phyloP scores from a whole-genome alignment of 1,284 basidiomycete species.

The Puccinia novopanici region DNA sequence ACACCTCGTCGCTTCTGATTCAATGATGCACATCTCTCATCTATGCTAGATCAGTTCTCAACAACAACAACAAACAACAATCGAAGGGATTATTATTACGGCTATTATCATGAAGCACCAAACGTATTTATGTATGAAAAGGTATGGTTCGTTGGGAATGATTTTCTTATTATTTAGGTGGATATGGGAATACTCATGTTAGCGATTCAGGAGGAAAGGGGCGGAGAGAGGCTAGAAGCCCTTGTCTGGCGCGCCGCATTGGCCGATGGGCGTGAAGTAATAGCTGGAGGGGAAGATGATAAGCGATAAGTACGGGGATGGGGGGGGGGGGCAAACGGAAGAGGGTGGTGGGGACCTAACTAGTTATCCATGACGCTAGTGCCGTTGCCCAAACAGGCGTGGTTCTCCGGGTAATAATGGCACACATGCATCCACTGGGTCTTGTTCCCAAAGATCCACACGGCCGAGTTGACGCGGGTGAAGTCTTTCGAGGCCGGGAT shows the following conservation, averaged over 20 bases:
- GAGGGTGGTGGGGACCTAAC: not conserved
- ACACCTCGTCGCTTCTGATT: too few species aligned
- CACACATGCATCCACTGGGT: constrained; percentile 36
- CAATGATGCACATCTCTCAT: too few species aligned
- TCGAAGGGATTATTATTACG: too few species aligned
- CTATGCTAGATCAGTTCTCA: too few species aligned
- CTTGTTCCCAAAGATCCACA: constrained; percentile 38
- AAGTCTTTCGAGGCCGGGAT: constrained; percentile 20
- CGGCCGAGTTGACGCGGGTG: constrained; percentile 4
- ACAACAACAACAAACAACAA: too few species aligned
- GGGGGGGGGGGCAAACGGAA: not conserved
- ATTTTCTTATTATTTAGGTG: too few species aligned
- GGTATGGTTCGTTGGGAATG: too few species aligned
- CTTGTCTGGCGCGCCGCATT: constrained; percentile 34
- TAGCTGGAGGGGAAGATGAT: not conserved
- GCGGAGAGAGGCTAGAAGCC: constrained; percentile 16
- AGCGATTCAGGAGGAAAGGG: too few species aligned
- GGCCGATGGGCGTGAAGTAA: constrained; percentile 43
- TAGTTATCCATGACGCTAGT: constrained; percentile 35
- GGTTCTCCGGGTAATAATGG: constrained; percentile 39
- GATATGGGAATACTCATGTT: too few species aligned
- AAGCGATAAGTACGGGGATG: not conserved
- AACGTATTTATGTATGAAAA: too few species aligned
- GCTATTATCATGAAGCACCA: too few species aligned
- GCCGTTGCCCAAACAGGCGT: constrained; percentile 34